Evolutionary conservation across 1,284 basidiomycete species (phyloP).

Genomic region (Testicularia cyperi): DNA sequence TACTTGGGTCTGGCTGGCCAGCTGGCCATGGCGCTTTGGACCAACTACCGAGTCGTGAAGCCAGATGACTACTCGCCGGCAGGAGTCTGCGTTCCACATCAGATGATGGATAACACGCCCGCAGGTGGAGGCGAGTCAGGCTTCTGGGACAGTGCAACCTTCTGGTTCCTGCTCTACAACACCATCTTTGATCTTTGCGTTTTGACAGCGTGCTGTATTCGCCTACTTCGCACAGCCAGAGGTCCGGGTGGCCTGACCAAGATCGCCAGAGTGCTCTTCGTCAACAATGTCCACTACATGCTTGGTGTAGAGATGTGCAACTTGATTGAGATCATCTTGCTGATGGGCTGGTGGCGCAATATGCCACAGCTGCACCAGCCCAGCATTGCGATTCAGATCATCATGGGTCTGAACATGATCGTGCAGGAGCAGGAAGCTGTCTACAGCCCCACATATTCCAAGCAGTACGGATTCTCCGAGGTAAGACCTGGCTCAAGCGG

Average conservation of each 20-base stretch:
- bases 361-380: constrained; percentile 21
- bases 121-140: background rate
- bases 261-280: constrained; percentile 26
- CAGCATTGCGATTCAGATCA: constrained; percentile 25
- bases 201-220: constrained; percentile 9
- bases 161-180: constrained; percentile 39
- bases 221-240: constrained; percentile 15
- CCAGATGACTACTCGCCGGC: constrained; percentile 14
- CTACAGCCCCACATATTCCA: constrained; percentile 20
- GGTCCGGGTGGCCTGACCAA: constrained; percentile 23
- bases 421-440: constrained; percentile 38
- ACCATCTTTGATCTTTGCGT: constrained; percentile 17
- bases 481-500: too few species aligned
- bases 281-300: constrained; percentile 45
- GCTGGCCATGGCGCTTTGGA: constrained; percentile 17
- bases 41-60: constrained; percentile 24
- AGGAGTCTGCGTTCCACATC: constrained; percentile 12
- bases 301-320: constrained; percentile 21
- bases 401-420: constrained; percentile 27
- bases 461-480: too few species aligned
- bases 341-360: constrained; percentile 14
- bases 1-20: constrained; percentile 13
- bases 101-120: constrained; percentile 1
- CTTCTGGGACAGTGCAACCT: constrained; percentile 24
- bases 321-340: constrained; percentile 17